Conservation (phyloP, 495 filamentous ascomycete species). For the Sordaria brevicollis region DNA sequence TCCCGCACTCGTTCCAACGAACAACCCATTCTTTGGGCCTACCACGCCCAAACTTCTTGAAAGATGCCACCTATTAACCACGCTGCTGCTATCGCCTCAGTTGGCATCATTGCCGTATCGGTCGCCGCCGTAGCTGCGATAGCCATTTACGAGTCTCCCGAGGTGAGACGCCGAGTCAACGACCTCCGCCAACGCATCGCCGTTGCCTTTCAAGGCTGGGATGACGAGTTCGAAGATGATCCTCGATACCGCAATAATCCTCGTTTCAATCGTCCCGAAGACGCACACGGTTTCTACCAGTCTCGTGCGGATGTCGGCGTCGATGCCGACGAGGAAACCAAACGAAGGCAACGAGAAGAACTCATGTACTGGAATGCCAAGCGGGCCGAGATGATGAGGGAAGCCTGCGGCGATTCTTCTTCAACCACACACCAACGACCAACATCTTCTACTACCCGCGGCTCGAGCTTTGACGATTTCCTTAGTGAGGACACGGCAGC, state of each 20-base stretch:
- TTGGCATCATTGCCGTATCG: constrained; percentile 64
- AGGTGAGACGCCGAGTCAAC: constrained; percentile 66
- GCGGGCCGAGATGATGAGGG: constrained; percentile 26
- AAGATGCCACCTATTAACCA: constrained; percentile 39
- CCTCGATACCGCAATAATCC: constrained; percentile 18
- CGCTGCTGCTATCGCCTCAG: constrained; percentile 41
- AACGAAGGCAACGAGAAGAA: constrained; percentile 61
- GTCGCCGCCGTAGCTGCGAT: constrained; percentile 73
- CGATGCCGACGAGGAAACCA: constrained; percentile 57
- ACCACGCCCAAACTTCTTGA: not conserved
- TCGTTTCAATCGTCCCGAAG: constrained; percentile 47
- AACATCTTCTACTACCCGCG: constrained; percentile 3
- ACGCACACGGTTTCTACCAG: constrained; percentile 45
- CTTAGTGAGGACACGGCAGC: constrained; percentile 30
- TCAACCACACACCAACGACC: not conserved
- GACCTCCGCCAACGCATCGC: constrained; percentile 70
- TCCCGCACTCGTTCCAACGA: not conserved
- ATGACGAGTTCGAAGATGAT: constrained; percentile 53
- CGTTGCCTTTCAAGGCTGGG: constrained; percentile 63
- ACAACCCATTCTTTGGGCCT: not conserved
- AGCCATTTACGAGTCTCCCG: constrained; percentile 75
- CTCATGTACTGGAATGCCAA: constrained; percentile 56
- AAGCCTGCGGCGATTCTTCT: constrained; percentile 11
- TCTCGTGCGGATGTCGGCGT: constrained; percentile 45
- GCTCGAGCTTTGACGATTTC: constrained; percentile 46